These are phyloP conservation scores for Arthrobotrys megalospora DNA, from an alignment of 2,329 filamentous ascomycete species.

Conservation along the genomic window DNA sequence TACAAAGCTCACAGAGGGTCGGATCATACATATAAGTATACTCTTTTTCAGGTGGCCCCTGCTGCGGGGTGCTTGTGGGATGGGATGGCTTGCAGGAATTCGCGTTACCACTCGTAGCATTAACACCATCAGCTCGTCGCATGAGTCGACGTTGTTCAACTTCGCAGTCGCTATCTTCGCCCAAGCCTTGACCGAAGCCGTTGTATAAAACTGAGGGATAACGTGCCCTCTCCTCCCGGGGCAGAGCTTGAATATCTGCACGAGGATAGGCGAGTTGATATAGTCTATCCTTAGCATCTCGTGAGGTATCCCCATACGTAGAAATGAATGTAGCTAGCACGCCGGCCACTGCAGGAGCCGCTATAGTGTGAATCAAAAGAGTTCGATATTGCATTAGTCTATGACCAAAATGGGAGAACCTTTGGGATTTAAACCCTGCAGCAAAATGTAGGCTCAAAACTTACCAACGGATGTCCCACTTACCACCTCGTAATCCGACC, in stretches of 20 bases:
- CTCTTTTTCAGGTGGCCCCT: background rate
- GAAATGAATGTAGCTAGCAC: conserved; percentile 26
- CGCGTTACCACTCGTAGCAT: background rate
- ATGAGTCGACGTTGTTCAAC: background rate
- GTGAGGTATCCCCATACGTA: background rate
- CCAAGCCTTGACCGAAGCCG: background rate
- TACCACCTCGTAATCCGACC: background rate
- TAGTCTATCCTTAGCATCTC: conserved; percentile 11
- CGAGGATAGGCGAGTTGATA: conserved; percentile 25
- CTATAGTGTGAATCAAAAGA: background rate
- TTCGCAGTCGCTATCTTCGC: background rate
- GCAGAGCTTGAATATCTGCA: background rate
- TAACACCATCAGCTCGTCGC: background rate
- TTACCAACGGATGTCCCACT: background rate
- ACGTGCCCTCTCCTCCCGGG: background rate
- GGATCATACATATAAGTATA: background rate
- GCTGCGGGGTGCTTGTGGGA: background rate
- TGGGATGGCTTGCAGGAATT: background rate
- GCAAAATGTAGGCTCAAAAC: no score
- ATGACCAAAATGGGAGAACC: background rate
- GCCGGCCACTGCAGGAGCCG: conserved; percentile 1
- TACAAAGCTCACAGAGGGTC: background rate
- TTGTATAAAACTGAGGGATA: conserved; percentile 19
- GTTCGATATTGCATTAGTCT: background rate
- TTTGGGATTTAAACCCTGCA: no score